A percentile compares a stretch with the other conserved stretches of the same genome.
Conservation (phyloP, 2,329 filamentous ascomycete genomes). For the Aureobasidium mangrovei region DNA sequence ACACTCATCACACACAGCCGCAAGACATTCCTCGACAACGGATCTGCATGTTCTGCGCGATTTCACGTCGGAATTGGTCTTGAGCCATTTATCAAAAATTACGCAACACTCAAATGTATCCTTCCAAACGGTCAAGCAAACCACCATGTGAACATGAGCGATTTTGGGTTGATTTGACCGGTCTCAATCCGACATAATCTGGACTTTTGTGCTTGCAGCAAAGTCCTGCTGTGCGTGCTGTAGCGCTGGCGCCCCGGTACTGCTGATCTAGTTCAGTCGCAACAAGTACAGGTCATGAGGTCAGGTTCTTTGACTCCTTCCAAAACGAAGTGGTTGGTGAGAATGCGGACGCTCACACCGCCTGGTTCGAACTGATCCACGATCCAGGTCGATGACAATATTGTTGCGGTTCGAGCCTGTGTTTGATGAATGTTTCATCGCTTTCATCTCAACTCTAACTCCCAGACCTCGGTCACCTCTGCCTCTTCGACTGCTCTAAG, state of each 20-base stretch:
- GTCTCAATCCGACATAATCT: not conserved
- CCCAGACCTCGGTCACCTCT: too few relatives aligned
- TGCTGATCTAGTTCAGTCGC: not conserved
- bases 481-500: too few relatives aligned
- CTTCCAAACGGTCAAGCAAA: not conserved
- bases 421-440: too few relatives aligned
- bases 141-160: not conserved
- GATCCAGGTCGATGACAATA: too few relatives aligned
- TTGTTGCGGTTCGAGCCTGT: too few relatives aligned
- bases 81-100: slow-evolving; percentile 13
- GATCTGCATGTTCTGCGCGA: slow-evolving; percentile 10
- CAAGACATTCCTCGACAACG: slow-evolving; percentile 8
- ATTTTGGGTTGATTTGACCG: not conserved
- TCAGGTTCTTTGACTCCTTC: not conserved
- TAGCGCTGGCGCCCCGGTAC: not conserved
- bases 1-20: not conserved
- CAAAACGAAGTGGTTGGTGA: too few relatives aligned
- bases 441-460: too few relatives aligned
- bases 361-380: not conserved
- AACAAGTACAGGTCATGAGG: not conserved
- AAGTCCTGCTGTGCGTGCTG: not conserved
- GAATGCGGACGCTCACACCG: not conserved
- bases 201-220: not conserved
- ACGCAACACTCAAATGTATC: slow-evolving; percentile 1
- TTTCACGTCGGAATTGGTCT: not conserved